Evolutionary conservation across 352 stramenopile genomes (phyloP), one percentile per base, ranked within the genome.

Genomic region (Globisporangium paddicum): DNA sequence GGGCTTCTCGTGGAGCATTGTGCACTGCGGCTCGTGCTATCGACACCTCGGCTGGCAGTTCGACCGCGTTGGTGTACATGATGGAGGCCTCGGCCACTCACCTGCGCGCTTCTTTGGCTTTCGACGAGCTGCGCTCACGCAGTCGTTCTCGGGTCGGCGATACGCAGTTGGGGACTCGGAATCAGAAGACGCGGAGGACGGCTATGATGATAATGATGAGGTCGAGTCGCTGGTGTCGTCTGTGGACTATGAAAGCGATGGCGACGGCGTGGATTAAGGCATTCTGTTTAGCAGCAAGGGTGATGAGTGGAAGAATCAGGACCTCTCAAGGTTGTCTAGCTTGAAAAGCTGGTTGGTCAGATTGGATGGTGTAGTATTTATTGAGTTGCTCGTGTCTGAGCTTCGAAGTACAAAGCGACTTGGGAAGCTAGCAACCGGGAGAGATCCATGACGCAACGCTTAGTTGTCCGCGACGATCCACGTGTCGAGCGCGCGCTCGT

Each of bases 401-500:
- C n/a, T 42, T 42, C n/a, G n/a, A n/a, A n/a, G n/a, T n/a, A n/a
- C n/a, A n/a, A n/a, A n/a, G n/a, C n/a, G n/a, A 52, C n/a, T 9
- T 38, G 5, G 34, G 30, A 52, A 52, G 46, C 18, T 34, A 25
- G n/a, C n/a, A n/a, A n/a, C n/a, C 16, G 14, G 8, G 18, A n/a
- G 35, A 37, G 16, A 60, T 28, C 21, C 37, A 32, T 7, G 23
- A 16, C 18, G n/a, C 19, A 32, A 21, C 23, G 53, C 63, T 75
- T 89, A 95, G 78, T 95, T 95, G 79, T 95, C 82, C 64, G 86
- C 73, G 63, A 95, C 83, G 68, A 95, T 93, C 86, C 86, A 95
- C 49, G 77, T 75, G 72, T 95, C 86, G 49, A 95, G 81, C 23
- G 83, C 80, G 53, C 86, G 86, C 55, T 86, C 65, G 79, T 96